Conservation (phyloP, 2,329 filamentous ascomycete genomes). For the Fusarium caatingaense region DNA sequence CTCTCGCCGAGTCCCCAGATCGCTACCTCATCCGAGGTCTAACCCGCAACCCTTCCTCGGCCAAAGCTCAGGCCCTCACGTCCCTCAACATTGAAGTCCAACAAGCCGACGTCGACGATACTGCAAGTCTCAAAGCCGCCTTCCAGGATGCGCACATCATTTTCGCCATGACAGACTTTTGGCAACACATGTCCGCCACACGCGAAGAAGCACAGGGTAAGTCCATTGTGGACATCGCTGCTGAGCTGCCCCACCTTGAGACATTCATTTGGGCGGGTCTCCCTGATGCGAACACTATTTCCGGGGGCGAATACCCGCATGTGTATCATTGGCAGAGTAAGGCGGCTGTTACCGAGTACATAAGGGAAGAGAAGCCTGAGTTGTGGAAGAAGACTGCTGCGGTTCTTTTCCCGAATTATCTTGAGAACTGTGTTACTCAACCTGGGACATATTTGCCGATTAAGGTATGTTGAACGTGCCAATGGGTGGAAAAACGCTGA, state of each 20-base stretch:
- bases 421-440: constrained; percentile 6
- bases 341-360: neutral
- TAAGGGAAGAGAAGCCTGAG: neutral
- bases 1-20: neutral
- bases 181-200: constrained; percentile 6
- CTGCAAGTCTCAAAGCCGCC: neutral
- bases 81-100: neutral
- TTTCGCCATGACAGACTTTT: constrained; percentile 18
- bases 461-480: too few relatives aligned
- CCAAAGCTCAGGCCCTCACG: neutral
- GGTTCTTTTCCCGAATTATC: constrained; percentile 10
- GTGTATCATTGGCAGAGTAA: constrained; percentile 17
- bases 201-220: constrained; percentile 7
- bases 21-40: neutral
- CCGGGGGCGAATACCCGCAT: neutral
- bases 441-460: neutral
- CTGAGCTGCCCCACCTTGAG: neutral
- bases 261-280: constrained; percentile 5
- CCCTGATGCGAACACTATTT: neutral
- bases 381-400: constrained; percentile 6
- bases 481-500: too few relatives aligned
- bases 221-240: neutral
- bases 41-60: neutral
- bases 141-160: neutral
- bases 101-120: neutral